A percentile compares a stretch with the other conserved stretches of the same genome.
phyloP scores from a whole-genome alignment of 2,329 filamentous ascomycete species.

The Epichloe festucae region DNA sequence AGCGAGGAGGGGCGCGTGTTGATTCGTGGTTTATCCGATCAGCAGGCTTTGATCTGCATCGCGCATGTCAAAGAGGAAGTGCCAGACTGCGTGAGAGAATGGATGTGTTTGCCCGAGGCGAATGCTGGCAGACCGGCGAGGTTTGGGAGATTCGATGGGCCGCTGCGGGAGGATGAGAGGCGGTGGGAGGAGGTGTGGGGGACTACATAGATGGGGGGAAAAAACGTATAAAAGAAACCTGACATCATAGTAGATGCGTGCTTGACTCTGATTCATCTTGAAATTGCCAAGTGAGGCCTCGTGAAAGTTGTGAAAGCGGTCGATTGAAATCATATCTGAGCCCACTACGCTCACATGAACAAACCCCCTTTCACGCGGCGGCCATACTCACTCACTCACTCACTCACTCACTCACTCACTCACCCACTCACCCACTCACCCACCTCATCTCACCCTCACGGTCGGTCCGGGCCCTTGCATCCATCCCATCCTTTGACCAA shows the following conservation, averaged over 20 bases:
- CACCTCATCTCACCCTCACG: not conserved
- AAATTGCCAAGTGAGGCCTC: too few relatives aligned
- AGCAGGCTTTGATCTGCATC: conserved; percentile 82
- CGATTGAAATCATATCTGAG: not conserved
- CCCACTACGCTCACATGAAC: not conserved
- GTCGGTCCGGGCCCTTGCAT: not conserved
- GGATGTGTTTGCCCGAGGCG: conserved; percentile 72
- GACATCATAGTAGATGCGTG: too few relatives aligned
- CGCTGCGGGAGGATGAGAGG: conserved; percentile 41
- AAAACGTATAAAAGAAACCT: too few relatives aligned
- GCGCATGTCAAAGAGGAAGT: conserved; percentile 87
- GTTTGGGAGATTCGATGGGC: conserved; percentile 50
- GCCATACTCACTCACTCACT: too few relatives aligned
- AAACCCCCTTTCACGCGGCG: too few relatives aligned
- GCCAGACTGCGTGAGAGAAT: conserved; percentile 69
- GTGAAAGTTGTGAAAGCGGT: too few relatives aligned
- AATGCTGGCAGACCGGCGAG: conserved; percentile 48
- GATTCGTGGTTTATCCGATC: conserved; percentile 48
- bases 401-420: too few relatives aligned
- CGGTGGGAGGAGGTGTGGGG: conserved; percentile 57
- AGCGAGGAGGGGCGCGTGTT: conserved; percentile 25
- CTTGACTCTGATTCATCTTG: too few relatives aligned
- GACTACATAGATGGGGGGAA: too few relatives aligned
- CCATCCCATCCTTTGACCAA: not conserved
- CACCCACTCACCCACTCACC: too few relatives aligned